A percentile compares a stretch with the other conserved stretches of the same genome.
Evolutionary conservation across 208 protist species (phyloP).

Genomic region (Leishmania arabica): DNA sequence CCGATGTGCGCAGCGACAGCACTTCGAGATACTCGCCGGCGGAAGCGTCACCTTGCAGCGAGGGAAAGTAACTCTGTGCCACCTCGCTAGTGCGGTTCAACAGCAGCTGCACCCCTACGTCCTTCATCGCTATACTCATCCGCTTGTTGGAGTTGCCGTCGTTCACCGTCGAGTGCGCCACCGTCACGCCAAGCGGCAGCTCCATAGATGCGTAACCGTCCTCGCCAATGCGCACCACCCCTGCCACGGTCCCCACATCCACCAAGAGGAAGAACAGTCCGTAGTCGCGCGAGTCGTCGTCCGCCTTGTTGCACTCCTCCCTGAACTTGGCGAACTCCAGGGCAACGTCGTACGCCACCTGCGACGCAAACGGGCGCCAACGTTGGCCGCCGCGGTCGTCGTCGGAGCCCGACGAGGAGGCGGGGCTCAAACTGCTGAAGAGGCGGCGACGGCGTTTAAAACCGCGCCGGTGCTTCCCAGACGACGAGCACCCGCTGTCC

Average conservation of each 20-base stretch:
- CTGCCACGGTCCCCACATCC: constrained; percentile 38
- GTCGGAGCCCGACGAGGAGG: constrained; percentile 11
- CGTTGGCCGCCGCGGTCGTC: not conserved
- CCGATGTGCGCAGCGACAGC: constrained; percentile 63
- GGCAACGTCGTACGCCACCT: constrained; percentile 48
- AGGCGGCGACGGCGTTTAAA: constrained; percentile 23
- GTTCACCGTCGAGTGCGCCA: constrained; percentile 76
- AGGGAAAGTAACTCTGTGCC: constrained; percentile 18
- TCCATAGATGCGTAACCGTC: constrained; percentile 60
- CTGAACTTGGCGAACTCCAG: constrained; percentile 64
- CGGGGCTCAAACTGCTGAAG: constrained; percentile 11
- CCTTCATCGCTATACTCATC: constrained; percentile 43
- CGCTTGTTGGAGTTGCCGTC: constrained; percentile 86
- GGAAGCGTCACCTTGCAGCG: constrained; percentile 9
- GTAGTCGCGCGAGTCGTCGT: constrained; percentile 81
- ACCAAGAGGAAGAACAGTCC: constrained; percentile 66
- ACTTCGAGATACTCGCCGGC: constrained; percentile 60
- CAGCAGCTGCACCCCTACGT: constrained; percentile 50
- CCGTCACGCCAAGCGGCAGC: constrained; percentile 60
- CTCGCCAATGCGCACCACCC: constrained; percentile 48
- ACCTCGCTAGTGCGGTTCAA: constrained; percentile 28
- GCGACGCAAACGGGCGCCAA: constrained; percentile 28
- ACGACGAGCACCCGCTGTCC: not conserved
- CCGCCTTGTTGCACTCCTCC: constrained; percentile 50
- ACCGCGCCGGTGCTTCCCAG: not conserved